These are phyloP conservation scores for Exsudoporus frostii DNA, from an alignment of 768 basidiomycete genomes.

Conservation along the genomic window DNA sequence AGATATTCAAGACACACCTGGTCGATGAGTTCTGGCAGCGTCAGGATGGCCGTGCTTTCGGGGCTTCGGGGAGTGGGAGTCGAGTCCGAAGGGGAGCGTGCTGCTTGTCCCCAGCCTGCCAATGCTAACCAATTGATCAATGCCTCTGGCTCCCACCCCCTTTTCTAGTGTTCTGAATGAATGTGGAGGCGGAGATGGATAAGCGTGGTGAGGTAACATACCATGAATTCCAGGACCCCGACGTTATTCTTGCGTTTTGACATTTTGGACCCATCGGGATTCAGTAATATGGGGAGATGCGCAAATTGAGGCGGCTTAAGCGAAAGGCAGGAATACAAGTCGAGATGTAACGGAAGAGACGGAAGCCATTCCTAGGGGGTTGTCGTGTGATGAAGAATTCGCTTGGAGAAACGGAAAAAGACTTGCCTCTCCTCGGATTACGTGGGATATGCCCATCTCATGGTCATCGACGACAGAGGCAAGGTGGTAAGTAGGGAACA, in stretches of 20 bases:
- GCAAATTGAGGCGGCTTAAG: conserved; percentile 77
- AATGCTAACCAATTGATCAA: conserved; percentile 91
- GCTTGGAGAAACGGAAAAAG: background rate
- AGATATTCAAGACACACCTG: conserved; percentile 39
- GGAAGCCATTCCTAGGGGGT: conserved; percentile 86
- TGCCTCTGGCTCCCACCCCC: conserved; percentile 89
- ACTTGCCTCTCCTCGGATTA: conserved; percentile 85
- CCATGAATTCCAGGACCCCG: conserved; percentile 81
- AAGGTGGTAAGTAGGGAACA: conserved; percentile 94
- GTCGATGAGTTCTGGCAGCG: conserved; percentile 59
- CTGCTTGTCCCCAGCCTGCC: conserved; percentile 83
- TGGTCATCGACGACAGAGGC: conserved; percentile 96
- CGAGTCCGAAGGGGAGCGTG: conserved; percentile 29
- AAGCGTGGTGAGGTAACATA: conserved; percentile 31
- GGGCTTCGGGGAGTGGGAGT: conserved; percentile 42
- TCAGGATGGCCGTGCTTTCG: conserved; percentile 64
- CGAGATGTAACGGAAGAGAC: conserved; percentile 87
- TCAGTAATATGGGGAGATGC: conserved; percentile 87
- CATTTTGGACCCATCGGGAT: conserved; percentile 90
- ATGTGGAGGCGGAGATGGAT: background rate
- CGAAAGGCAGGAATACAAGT: conserved; percentile 77
- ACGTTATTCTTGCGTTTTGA: conserved; percentile 93
- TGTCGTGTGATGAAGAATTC: background rate
- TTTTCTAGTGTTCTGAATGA: conserved; percentile 43
- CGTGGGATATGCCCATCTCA: conserved; percentile 94